Evolutionary conservation across 495 filamentous ascomycete species (phyloP).

Genomic region (Immersiella caudata): DNA sequence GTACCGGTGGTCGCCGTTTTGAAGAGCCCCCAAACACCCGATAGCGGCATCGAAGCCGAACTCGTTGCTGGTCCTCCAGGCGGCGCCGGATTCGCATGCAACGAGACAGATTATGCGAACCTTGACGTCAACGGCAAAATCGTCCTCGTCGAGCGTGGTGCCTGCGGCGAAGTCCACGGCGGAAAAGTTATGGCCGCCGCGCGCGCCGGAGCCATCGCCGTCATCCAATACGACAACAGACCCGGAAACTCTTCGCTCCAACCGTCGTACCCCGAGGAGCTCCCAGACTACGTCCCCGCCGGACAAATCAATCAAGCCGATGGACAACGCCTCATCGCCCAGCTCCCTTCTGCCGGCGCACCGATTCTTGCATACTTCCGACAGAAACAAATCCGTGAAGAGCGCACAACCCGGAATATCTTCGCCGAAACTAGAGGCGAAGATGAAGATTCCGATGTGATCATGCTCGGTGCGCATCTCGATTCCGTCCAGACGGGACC

Average conservation of each 20-base stretch:
- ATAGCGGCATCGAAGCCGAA: conserved; percentile 44
- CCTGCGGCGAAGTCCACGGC: conserved; percentile 45
- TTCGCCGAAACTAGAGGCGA: conserved; percentile 42
- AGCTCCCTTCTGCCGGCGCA: conserved; percentile 37
- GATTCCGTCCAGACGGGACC: conserved; percentile 50
- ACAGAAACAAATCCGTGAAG: conserved; percentile 42
- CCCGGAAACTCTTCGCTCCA: conserved; percentile 37
- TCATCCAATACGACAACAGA: conserved; percentile 44
- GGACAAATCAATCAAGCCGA: conserved; percentile 44
- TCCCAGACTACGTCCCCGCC: conserved; percentile 32
- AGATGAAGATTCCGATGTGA: conserved; percentile 38
- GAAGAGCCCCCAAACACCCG: conserved; percentile 44
- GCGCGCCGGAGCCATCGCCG: conserved; percentile 41
- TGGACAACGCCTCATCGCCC: conserved; percentile 33
- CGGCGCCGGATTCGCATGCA: conserved; percentile 39
- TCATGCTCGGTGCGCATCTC: conserved; percentile 48
- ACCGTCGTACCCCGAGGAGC: conserved; percentile 29
- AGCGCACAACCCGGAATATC: conserved; percentile 43
- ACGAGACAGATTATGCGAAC: conserved; percentile 31
- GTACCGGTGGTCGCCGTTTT: conserved; percentile 43
- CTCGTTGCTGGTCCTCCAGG: conserved; percentile 45
- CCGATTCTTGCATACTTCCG: conserved; percentile 38
- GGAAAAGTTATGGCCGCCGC: conserved; percentile 42
- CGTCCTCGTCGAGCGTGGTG: conserved; percentile 45
- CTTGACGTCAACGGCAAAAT: conserved; percentile 50